Evolutionary conservation across 2,329 filamentous ascomycete species (phyloP).

Genomic region (Pleoardoris graminearum): DNA sequence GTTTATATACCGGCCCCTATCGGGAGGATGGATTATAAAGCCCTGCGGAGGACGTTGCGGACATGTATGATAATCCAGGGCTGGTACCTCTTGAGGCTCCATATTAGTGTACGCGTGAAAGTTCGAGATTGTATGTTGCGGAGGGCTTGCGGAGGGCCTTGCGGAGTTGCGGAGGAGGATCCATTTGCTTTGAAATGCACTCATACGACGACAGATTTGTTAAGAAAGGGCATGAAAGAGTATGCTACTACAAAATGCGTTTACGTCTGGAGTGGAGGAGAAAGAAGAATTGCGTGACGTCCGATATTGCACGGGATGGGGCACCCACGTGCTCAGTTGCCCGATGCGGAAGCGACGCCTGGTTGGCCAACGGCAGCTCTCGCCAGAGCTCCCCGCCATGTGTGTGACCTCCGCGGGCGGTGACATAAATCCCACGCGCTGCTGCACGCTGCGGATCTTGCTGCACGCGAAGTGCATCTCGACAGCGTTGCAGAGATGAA

Average conservation of each 20-base stretch:
- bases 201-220: neutral
- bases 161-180: conserved; percentile 19
- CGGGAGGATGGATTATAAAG: conserved; percentile 3
- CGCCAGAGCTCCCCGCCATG: conserved; percentile 12
- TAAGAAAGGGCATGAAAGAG: neutral
- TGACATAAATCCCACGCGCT: neutral
- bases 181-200: conserved; percentile 15
- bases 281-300: neutral
- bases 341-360: neutral
- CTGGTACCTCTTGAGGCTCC: neutral
- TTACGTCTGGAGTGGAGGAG: neutral
- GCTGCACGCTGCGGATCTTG: conserved; percentile 4
- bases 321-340: neutral
- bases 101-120: too few relatives aligned
- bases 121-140: too few relatives aligned
- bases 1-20: too few relatives aligned
- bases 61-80: neutral
- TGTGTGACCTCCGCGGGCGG: neutral
- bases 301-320: neutral
- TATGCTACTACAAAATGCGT: too few relatives aligned
- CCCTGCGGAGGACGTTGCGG: conserved; percentile 18
- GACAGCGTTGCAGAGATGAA: neutral
- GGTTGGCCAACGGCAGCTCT: conserved; percentile 10
- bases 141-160: conserved; percentile 5
- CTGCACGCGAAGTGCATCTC: neutral